These are phyloP conservation scores for Musa schizocarpa DNA, from an alignment of 176 grass and related monocot genomes.

Conservation along the genomic window DNA sequence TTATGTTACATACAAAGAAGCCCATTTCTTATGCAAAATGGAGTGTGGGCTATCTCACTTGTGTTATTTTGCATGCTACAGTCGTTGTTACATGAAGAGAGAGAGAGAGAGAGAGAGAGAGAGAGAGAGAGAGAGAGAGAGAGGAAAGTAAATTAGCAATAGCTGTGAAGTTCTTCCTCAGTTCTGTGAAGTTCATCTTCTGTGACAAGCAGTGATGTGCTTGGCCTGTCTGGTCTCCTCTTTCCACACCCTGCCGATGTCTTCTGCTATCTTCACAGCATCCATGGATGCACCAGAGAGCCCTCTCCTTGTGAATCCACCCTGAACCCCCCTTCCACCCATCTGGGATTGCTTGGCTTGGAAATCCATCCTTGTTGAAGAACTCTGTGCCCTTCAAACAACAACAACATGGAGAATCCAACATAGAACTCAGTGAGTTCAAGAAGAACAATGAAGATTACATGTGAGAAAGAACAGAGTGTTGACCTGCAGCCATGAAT, in stretches of 20 bases:
- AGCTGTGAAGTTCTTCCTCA: constrained; percentile 4
- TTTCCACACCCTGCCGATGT: constrained; percentile 29
- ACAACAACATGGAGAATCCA: too few relatives aligned
- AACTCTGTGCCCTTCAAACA: constrained; percentile 23
- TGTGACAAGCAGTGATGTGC: constrained; percentile 14
- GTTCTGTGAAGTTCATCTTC: constrained; percentile 24
- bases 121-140: too few relatives aligned
- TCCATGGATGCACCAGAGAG: constrained; percentile 28
- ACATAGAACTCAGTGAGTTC: too few relatives aligned
- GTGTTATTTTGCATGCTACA: too few relatives aligned
- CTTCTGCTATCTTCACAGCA: constrained; percentile 26
- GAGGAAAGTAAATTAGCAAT: not conserved
- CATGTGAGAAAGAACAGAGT: too few relatives aligned
- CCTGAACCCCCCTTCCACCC: constrained; percentile 28
- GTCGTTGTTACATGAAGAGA: too few relatives aligned
- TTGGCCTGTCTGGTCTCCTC: constrained; percentile 27
- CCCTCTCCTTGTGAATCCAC: constrained; percentile 40
- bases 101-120: too few relatives aligned
- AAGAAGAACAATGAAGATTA: too few relatives aligned
- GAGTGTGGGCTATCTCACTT: too few relatives aligned
- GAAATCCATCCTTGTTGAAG: constrained; percentile 30
- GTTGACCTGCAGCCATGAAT: constrained; percentile 30
- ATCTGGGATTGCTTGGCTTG: constrained; percentile 23
- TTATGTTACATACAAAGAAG: too few relatives aligned
- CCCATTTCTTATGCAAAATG: too few relatives aligned